phyloP scores from a whole-genome alignment of 164 flowering plant genomes.

The Malania oleifera region DNA sequence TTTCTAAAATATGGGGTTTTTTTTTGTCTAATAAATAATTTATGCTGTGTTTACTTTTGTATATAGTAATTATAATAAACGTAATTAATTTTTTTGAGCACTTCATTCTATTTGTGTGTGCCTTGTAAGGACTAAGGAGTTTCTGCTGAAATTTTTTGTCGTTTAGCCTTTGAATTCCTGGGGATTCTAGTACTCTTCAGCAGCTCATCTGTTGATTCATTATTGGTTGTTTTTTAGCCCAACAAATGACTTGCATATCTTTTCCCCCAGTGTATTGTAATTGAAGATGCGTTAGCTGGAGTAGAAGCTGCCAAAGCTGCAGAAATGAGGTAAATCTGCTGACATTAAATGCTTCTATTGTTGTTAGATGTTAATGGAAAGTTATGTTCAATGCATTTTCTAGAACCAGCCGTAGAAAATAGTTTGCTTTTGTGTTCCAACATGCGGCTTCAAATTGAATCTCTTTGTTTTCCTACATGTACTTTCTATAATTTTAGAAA shows the following conservation, averaged over 20 bases:
- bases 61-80: no score
- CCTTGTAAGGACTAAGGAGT: no score
- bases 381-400: neutral
- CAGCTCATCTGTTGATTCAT: neutral
- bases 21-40: no score
- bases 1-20: no score
- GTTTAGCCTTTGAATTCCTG: no score
- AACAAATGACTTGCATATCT: neutral
- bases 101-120: no score
- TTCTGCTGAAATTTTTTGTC: no score
- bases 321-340: conserved; percentile 64
- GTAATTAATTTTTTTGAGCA: no score
- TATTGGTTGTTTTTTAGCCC: neutral
- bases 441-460: neutral
- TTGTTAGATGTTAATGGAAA: conserved; percentile 1
- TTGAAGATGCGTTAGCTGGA: conserved; percentile 98
- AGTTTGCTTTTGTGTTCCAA: neutral
- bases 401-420: neutral
- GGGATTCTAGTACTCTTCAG: no score
- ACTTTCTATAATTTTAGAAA: neutral
- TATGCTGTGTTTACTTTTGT: no score
- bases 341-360: neutral
- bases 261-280: conserved; percentile 70
- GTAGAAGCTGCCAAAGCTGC: conserved; percentile 97
- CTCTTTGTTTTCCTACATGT: neutral